Base-by-base conservation (phyloP, 768 basidiomycete species). In the Inosperma sp. region DNA sequence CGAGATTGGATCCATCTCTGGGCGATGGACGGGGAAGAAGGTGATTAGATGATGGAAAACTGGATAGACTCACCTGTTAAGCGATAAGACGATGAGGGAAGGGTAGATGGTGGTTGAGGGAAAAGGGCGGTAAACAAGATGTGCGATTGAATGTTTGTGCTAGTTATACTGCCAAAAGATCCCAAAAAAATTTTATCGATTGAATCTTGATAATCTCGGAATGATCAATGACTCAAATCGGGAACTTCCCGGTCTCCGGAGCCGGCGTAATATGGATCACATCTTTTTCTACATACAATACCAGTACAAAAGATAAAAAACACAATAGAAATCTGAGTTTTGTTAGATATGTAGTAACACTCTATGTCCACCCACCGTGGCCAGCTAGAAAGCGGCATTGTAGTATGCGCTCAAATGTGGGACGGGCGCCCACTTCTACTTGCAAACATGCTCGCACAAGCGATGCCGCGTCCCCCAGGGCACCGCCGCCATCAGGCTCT, bases 371-470 rank as follows among this genome's bases (percentile, higher is more conserved):
- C 5, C 93, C 93, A 26, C 76, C 82, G 17, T 70, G 66, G 7
- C 93, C 93, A 48, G 75, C 75, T 55, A 98, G 71, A 73, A 96
- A 97, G 23, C 84, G 79, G 66, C 83, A 86, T 60, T 84, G 75
- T 30, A 89, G 72, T 46, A 97, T 80, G 62, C 77, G 77, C 60
- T 93, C 90, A 63, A 95, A 96, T 4, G 86, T 85, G 13, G 95
- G 94, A 48, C 95, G 79, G 19, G 83, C 82, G 30, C 65, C 68
- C 31, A 89, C 77, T 30, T 88, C 83, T n/a, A 94, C 79, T 58
- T 83, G 82, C 36, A 98, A 73, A 67, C 96, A 97, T 27, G 86
- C 82, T 50, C 80, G 73, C 12, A 96, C 92, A 41, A 97, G 78
- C 26, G 81, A 82, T 36, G 88, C 84, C 2, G 91, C 96, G 59